phyloP scores from a whole-genome alignment of 2,329 filamentous ascomycete species.

The Sclerotinia nivalis region DNA sequence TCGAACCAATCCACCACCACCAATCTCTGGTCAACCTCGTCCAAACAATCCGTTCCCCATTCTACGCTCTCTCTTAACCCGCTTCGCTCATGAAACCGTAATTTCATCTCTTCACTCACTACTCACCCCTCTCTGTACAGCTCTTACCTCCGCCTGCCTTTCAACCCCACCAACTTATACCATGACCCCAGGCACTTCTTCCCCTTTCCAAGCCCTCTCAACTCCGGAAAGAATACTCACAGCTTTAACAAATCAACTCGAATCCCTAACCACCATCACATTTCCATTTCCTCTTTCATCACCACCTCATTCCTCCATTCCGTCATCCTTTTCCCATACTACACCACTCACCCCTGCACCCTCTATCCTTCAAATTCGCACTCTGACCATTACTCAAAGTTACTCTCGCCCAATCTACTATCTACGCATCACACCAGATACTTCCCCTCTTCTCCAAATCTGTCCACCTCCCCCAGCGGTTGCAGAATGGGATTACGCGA shows the following conservation, averaged over 20 bases:
- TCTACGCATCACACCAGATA: conserved; percentile 9
- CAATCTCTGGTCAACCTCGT: conserved; percentile 51
- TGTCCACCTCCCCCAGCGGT: conserved; percentile 16
- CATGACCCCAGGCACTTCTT: conserved; percentile 31
- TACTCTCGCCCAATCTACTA: not conserved
- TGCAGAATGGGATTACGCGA: not conserved
- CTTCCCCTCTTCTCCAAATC: conserved; percentile 15
- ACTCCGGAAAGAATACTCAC: conserved; percentile 45
- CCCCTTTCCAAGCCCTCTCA: conserved; percentile 30
- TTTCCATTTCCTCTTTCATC: conserved; percentile 38
- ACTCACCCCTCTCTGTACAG: conserved; percentile 32
- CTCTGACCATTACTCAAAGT: conserved; percentile 37
- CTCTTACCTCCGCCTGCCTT: conserved; percentile 34
- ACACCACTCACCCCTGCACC: not conserved
- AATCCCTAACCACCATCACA: conserved; percentile 45
- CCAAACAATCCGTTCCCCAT: conserved; percentile 55
- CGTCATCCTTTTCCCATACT: conserved; percentile 7
- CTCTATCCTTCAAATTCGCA: conserved; percentile 19
- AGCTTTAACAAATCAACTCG: conserved; percentile 46
- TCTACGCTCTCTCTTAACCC: conserved; percentile 54
- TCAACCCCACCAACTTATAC: conserved; percentile 34
- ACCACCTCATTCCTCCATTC: conserved; percentile 8
- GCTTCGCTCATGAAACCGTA: conserved; percentile 37
- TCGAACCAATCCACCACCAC: conserved; percentile 64
- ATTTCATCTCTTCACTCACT: conserved; percentile 31